These are phyloP conservation scores for Fusarium metavorans DNA, from an alignment of 2,329 filamentous ascomycete species.

Conservation along the genomic window DNA sequence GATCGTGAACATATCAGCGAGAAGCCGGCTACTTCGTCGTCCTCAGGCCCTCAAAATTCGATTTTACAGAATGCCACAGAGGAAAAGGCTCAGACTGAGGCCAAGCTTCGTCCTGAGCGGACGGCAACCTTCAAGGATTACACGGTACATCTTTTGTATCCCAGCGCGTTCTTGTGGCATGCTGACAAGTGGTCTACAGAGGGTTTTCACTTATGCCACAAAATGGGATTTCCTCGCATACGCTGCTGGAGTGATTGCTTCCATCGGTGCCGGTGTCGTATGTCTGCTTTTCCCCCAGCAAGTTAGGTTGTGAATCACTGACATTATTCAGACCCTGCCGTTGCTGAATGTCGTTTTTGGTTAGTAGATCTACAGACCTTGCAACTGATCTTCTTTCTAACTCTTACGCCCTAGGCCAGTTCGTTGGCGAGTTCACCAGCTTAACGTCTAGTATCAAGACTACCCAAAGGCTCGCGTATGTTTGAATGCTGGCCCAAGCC, in stretches of 20 bases:
- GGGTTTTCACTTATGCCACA: constrained; percentile 67
- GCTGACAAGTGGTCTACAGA: constrained; percentile 44
- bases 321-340: constrained; percentile 59
- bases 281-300: not conserved
- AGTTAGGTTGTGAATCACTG: not conserved
- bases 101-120: constrained; percentile 57
- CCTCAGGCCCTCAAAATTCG: constrained; percentile 8
- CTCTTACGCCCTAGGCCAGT: constrained; percentile 48
- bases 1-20: constrained; percentile 24
- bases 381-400: not conserved
- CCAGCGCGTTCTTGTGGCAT: too few species aligned
- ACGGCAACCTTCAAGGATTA: constrained; percentile 61
- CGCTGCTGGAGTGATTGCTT: constrained; percentile 59
- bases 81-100: constrained; percentile 48
- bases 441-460: constrained; percentile 51
- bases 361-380: constrained; percentile 36
- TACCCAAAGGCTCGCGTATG: constrained; percentile 61
- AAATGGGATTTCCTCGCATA: constrained; percentile 64
- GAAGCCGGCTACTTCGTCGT: constrained; percentile 26
- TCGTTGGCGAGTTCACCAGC: constrained; percentile 62
- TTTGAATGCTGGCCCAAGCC: not conserved
- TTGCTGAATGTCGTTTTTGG: constrained; percentile 72
- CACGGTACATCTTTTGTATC: constrained; percentile 39
- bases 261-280: constrained; percentile 62
- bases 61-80: constrained; percentile 17